A percentile compares a stretch with the other conserved stretches of the same genome.
Evolutionary conservation across 2,329 filamentous ascomycete species (phyloP).

Genomic region (Aspergillus ibericus): DNA sequence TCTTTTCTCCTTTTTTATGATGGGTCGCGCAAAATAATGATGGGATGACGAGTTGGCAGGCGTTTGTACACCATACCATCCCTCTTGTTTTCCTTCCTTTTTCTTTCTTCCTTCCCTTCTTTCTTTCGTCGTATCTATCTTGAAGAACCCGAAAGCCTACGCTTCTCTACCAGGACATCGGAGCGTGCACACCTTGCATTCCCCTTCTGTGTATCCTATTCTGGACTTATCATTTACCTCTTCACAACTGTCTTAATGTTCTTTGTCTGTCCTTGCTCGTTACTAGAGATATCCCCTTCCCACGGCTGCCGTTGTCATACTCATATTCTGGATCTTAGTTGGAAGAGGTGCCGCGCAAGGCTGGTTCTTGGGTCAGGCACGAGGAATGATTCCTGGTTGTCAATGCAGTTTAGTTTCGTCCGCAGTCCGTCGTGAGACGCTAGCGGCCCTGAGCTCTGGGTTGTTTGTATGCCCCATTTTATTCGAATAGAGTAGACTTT

Average conservation of each 20-base stretch:
- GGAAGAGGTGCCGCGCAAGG: conserved; percentile 3
- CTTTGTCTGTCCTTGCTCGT: neutral
- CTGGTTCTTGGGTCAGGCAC: conserved; percentile 15
- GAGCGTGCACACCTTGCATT: conserved; percentile 9
- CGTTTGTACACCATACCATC: conserved; percentile 1
- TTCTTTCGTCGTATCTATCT: neutral
- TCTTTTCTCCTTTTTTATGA: neutral
- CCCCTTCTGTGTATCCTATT: conserved; percentile 17
- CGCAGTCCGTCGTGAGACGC: neutral
- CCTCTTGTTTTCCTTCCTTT: conserved; percentile 7
- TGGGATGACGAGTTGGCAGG: conserved; percentile 7
- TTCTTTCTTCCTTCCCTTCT: neutral
- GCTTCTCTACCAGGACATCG: neutral
- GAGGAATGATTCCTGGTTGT: conserved; percentile 10
- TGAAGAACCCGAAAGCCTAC: neutral
- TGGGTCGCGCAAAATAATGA: conserved; percentile 13
- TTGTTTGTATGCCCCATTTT: neutral
- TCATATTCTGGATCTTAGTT: neutral
- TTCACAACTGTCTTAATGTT: conserved; percentile 3
- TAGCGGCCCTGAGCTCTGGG: neutral
- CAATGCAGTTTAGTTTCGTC: conserved; percentile 2
- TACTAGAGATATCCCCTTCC: conserved; percentile 7
- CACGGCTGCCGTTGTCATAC: neutral
- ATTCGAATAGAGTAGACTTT: conserved; percentile 12
- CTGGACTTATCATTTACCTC: conserved; percentile 5